phyloP scores from a whole-genome alignment of 345 rosid genomes.

The Syzygium oleosum region DNA sequence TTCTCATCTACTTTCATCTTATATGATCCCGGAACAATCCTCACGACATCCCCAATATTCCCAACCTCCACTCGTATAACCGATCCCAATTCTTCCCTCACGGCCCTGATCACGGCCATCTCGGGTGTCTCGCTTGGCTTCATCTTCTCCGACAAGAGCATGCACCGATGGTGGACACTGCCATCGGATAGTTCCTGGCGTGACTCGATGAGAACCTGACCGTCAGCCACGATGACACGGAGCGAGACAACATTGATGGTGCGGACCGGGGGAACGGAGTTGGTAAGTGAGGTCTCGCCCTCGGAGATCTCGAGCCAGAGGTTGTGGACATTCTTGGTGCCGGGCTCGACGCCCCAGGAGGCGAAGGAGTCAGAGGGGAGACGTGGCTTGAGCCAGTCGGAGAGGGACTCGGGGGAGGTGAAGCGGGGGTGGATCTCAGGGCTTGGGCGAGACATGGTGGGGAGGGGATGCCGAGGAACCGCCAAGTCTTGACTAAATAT shows the following conservation, averaged over 20 bases:
- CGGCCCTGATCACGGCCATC: constrained; percentile 52
- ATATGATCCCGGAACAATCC: constrained; percentile 47
- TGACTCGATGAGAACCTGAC: constrained; percentile 45
- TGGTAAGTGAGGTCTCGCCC: constrained; percentile 60
- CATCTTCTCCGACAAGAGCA: constrained; percentile 86
- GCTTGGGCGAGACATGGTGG: constrained; percentile 32
- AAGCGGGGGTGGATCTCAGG: constrained; percentile 21
- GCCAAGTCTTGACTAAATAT: neutral
- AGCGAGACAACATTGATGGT: constrained; percentile 60
- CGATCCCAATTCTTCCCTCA: constrained; percentile 77
- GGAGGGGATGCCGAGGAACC: constrained; percentile 29
- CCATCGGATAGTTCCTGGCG: constrained; percentile 81
- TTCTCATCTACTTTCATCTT: constrained; percentile 53
- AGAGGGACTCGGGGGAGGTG: constrained; percentile 53
- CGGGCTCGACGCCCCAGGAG: constrained; percentile 80
- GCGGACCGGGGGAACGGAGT: constrained; percentile 66
- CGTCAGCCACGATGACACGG: constrained; percentile 28
- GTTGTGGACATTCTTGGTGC: constrained; percentile 90
- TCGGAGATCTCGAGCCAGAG: constrained; percentile 87
- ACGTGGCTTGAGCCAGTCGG: constrained; percentile 78
- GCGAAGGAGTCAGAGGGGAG: constrained; percentile 71
- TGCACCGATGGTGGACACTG: constrained; percentile 39
- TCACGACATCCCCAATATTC: constrained; percentile 6
- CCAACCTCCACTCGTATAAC: constrained; percentile 8
- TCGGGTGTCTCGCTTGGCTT: constrained; percentile 59